A percentile compares a stretch with the other conserved stretches of the same genome.
Evolutionary conservation across 2,329 filamentous ascomycete species (phyloP).

Genomic region (Pezicula carpinea): DNA sequence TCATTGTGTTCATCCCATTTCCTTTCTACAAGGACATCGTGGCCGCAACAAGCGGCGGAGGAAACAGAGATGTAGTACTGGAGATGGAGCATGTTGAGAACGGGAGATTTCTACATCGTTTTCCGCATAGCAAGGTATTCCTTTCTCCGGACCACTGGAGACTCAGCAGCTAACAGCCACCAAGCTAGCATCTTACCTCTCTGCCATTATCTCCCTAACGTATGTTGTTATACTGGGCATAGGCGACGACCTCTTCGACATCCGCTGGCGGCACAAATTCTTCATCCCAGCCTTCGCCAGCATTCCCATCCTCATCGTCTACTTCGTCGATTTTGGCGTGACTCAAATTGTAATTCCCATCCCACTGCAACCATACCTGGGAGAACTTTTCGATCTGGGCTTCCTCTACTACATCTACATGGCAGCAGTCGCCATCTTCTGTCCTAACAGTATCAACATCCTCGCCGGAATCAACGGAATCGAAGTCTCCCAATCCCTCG

Average conservation of each 20-base stretch:
- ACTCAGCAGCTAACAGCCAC: constrained; percentile 5
- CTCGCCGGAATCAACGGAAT: constrained; percentile 99
- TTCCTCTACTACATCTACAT: constrained; percentile 93
- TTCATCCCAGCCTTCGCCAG: constrained; percentile 93
- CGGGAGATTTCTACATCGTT: constrained; percentile 82
- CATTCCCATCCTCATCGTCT: constrained; percentile 90
- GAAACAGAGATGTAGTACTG: constrained; percentile 81
- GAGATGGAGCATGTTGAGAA: constrained; percentile 45
- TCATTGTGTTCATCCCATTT: constrained; percentile 93
- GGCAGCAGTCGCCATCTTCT: constrained; percentile 94
- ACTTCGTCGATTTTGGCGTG: constrained; percentile 97
- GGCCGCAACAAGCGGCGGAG: constrained; percentile 86
- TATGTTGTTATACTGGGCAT: constrained; percentile 87
- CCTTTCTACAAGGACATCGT: constrained; percentile 98
- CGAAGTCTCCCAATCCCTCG: constrained; percentile 89
- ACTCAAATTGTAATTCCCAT: constrained; percentile 91
- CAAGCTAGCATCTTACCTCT: constrained; percentile 89
- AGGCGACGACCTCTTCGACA: constrained; percentile 94
- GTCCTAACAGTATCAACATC: constrained; percentile 98
- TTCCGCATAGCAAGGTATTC: constrained; percentile 85
- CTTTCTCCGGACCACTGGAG: neutral
- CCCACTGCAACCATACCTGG: constrained; percentile 77
- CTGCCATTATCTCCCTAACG: constrained; percentile 88
- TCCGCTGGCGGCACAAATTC: constrained; percentile 98
- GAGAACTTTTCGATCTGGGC: constrained; percentile 73